These are phyloP conservation scores for Pholiota molesta DNA, from an alignment of 768 basidiomycete genomes.

Conservation along the genomic window DNA sequence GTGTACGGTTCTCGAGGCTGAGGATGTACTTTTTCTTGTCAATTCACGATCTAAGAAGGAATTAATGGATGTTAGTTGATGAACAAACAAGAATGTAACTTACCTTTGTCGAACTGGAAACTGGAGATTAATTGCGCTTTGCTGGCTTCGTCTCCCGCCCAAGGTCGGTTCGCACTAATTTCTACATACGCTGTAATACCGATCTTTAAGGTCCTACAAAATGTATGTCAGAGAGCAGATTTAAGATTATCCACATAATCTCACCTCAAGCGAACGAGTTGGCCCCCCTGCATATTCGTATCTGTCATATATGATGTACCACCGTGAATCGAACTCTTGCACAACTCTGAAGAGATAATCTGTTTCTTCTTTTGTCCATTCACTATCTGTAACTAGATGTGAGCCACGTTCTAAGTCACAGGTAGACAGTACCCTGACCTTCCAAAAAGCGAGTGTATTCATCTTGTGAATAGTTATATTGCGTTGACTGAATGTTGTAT, in stretches of 20 bases:
- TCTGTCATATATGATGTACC: conserved; percentile 89
- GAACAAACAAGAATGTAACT: not conserved
- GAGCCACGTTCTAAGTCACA: not conserved
- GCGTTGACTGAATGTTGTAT: conserved; percentile 72
- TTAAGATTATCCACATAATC: conserved; percentile 11
- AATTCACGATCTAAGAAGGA: conserved; percentile 72
- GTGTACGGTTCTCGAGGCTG: conserved; percentile 86
- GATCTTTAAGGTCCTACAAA: conserved; percentile 84
- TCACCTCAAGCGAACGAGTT: conserved; percentile 71
- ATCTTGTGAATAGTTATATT: conserved; percentile 78
- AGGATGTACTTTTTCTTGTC: conserved; percentile 86
- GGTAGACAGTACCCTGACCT: conserved; percentile 42
- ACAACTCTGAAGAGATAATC: conserved; percentile 87
- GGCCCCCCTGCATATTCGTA: conserved; percentile 72
- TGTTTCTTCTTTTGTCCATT: conserved; percentile 94
- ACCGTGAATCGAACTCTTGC: conserved; percentile 83
- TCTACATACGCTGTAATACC: conserved; percentile 91
- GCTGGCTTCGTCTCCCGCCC: conserved; percentile 77
- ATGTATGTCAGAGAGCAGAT: conserved; percentile 6
- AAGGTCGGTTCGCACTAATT: conserved; percentile 81
- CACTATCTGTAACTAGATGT: conserved; percentile 51
- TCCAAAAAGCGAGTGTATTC: conserved; percentile 84
- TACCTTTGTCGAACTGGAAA: conserved; percentile 90
- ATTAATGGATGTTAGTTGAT: conserved; percentile 2
- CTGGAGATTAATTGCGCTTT: conserved; percentile 69